Percentiles rank a stretch among this genome's conserved stretches.
Evolutionary conservation across 2,329 filamentous ascomycete genomes (phyloP).

Genomic region (Pseudogymnoascus pannorum): DNA sequence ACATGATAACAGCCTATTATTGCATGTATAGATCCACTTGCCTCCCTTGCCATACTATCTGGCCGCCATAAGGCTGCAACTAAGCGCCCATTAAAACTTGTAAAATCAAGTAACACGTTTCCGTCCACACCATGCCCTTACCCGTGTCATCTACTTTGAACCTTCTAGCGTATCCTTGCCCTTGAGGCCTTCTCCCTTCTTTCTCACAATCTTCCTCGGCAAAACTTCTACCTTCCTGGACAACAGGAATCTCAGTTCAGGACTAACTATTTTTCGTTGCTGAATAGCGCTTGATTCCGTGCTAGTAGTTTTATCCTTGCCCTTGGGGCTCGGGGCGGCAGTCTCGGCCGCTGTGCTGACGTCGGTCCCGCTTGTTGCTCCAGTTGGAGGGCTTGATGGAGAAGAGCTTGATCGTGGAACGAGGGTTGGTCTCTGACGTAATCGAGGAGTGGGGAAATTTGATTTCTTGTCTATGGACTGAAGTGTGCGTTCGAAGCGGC

Average conservation of each 20-base stretch:
- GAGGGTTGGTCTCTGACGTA: conserved; percentile 23
- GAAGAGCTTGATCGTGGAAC: conserved; percentile 7
- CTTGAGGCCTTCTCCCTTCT: conserved; percentile 25
- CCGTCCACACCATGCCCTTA: not conserved
- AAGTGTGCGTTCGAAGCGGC: conserved; percentile 77
- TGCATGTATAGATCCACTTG: not conserved
- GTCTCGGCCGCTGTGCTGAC: conserved; percentile 30
- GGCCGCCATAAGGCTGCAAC: not conserved
- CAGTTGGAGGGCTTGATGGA: conserved; percentile 3
- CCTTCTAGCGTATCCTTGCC: conserved; percentile 1
- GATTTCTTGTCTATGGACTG: conserved; percentile 89
- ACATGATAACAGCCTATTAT: not conserved
- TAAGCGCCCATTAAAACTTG: not conserved
- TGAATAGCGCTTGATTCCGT: conserved; percentile 2
- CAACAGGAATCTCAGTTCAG: conserved; percentile 54
- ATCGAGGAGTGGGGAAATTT: conserved; percentile 61
- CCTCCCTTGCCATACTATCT: not conserved
- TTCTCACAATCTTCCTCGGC: conserved; percentile 27
- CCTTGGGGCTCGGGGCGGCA: conserved; percentile 22
- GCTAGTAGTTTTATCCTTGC: conserved; percentile 20
- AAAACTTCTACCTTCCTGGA: conserved; percentile 45
- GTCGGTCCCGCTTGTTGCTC: conserved; percentile 24
- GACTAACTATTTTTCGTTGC: conserved; percentile 47
- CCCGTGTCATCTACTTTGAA: not conserved
- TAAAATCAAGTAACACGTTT: not conserved